These are phyloP conservation scores for Colletotrichum ledebouriae DNA, from an alignment of 2,329 filamentous ascomycete species.

Conservation along the genomic window DNA sequence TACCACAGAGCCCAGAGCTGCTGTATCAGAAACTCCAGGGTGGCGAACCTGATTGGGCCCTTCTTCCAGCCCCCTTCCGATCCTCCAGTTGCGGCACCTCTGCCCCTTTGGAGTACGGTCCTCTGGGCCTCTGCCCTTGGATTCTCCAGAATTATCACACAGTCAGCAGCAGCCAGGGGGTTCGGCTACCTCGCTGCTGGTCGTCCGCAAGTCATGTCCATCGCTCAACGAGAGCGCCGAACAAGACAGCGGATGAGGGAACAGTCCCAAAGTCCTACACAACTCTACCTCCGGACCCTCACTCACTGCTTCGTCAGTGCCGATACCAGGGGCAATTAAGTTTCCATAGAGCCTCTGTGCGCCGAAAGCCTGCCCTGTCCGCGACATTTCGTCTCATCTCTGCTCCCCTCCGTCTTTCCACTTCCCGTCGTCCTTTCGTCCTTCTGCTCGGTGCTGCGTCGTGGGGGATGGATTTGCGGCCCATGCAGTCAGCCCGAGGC, in stretches of 20 bases:
- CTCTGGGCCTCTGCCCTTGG: conserved; percentile 23
- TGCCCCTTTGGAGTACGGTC: neutral
- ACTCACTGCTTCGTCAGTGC: conserved; percentile 9
- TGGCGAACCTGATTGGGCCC: conserved; percentile 32
- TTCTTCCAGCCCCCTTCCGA: conserved; percentile 23
- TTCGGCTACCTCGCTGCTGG: conserved; percentile 1
- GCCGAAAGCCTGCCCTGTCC: conserved; percentile 25
- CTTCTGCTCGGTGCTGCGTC: conserved; percentile 16
- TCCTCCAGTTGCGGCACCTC: neutral
- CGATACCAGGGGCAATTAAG: conserved; percentile 30
- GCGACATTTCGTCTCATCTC: conserved; percentile 40
- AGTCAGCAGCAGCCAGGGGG: conserved; percentile 15
- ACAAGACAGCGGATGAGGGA: conserved; percentile 10
- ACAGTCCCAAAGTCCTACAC: conserved; percentile 3
- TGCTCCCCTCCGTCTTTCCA: conserved; percentile 4
- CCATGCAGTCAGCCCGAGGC: conserved; percentile 31
- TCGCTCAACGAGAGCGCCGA: neutral
- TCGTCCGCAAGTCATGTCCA: conserved; percentile 1
- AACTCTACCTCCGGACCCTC: conserved; percentile 7
- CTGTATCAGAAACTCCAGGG: conserved; percentile 29
- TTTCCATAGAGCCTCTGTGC: conserved; percentile 37
- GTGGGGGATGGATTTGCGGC: conserved; percentile 14
- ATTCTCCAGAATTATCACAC: conserved; percentile 28
- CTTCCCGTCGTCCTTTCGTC: conserved; percentile 34
- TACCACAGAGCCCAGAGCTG: conserved; percentile 3